Conservation (phyloP, 1,284 basidiomycete species). For the Amylostereum areolatum region DNA sequence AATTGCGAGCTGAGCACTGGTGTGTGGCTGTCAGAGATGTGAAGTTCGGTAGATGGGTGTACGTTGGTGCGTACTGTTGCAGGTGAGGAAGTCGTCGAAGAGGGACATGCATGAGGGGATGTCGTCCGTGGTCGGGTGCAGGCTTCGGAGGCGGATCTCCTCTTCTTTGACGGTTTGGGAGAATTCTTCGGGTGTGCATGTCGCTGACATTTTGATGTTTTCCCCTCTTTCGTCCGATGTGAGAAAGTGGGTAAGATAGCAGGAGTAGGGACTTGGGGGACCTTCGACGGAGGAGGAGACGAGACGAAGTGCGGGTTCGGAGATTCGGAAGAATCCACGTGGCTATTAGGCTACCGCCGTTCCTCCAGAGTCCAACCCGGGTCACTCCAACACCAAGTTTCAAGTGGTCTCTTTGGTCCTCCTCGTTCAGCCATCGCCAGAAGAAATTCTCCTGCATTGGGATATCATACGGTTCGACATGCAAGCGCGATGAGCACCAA, state of each 20-base stretch:
- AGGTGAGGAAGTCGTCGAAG: slow-evolving; percentile 76
- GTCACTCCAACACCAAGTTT: too few relatives aligned
- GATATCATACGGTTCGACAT: too few relatives aligned
- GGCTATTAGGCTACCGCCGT: too few relatives aligned
- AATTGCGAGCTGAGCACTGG: slow-evolving; percentile 79
- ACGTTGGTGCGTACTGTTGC: slow-evolving; percentile 50
- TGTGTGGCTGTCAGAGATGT: slow-evolving; percentile 1
- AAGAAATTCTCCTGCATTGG: too few relatives aligned
- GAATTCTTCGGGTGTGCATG: slow-evolving; percentile 20
- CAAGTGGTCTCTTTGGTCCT: too few relatives aligned
- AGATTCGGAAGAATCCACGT: too few relatives aligned
- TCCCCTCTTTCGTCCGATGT: neutral
- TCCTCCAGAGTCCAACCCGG: too few relatives aligned
- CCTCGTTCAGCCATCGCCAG: too few relatives aligned
- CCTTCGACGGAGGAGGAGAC: too few relatives aligned
- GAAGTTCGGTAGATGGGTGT: neutral
- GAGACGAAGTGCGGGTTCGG: too few relatives aligned
- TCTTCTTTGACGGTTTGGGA: slow-evolving; percentile 57
- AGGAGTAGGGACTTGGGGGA: too few relatives aligned
- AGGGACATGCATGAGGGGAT: slow-evolving; percentile 75
- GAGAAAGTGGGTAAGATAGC: neutral
- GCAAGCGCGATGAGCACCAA: neutral
- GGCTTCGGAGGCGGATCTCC: slow-evolving; percentile 49
- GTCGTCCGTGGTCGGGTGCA: slow-evolving; percentile 73
- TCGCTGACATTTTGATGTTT: neutral